Percentiles rank a stretch among this genome's conserved stretches.
Evolutionary conservation across 768 basidiomycete species (phyloP).

Genomic region (Podaxis sp.): DNA sequence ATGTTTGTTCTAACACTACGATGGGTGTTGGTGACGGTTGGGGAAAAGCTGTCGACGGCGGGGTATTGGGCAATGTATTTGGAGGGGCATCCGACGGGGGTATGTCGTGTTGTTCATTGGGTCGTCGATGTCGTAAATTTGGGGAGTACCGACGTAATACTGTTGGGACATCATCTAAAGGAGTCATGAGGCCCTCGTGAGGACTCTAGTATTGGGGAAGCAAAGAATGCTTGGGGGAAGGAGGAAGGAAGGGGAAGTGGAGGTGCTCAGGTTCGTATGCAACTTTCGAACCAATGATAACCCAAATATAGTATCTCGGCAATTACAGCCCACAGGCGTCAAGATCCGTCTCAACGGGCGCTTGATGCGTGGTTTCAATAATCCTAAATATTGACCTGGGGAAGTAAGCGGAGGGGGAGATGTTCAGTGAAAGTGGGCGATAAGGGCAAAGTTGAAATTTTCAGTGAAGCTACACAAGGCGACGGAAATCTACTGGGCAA

Average conservation of each 20-base stretch:
- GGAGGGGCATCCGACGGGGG: background rate
- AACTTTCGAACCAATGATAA: slow-evolving; percentile 12
- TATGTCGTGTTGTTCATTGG: background rate
- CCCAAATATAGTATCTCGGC: slow-evolving; percentile 13
- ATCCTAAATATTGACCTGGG: background rate
- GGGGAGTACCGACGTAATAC: background rate
- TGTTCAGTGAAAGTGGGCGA: background rate
- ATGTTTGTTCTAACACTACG: slow-evolving; percentile 1
- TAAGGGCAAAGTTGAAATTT: background rate
- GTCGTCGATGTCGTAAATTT: slow-evolving; percentile 9
- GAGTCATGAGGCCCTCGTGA: slow-evolving; percentile 3
- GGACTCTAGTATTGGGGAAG: background rate
- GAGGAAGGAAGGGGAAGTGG: background rate
- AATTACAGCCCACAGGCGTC: background rate
- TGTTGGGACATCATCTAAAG: background rate
- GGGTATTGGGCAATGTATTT: background rate
- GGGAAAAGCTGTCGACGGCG: background rate
- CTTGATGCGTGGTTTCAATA: background rate
- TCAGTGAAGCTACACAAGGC: background rate
- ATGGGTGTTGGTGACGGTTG: background rate
- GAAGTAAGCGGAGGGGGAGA: no score
- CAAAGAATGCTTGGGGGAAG: background rate
- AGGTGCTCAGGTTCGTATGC: slow-evolving; percentile 2
- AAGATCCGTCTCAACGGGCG: background rate
- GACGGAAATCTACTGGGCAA: background rate